These are phyloP conservation scores for Coemansia sp. DNA, from an alignment of 192 early-diverging fungal genomes.

Conservation along the genomic window DNA sequence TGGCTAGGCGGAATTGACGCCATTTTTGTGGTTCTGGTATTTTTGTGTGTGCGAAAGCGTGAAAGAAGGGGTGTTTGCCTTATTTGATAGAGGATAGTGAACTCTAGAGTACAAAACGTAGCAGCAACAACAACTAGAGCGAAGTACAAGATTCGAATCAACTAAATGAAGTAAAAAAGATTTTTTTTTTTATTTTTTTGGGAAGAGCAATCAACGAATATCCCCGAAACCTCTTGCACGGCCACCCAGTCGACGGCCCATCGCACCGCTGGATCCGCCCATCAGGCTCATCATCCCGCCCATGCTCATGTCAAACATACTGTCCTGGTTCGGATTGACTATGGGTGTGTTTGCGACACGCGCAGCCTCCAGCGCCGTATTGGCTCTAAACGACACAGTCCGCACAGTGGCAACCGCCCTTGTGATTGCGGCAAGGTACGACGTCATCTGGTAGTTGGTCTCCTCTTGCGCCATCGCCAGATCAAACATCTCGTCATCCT, in stretches of 20 bases:
- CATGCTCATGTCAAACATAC: constrained; percentile 28
- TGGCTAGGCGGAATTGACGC: constrained; percentile 59
- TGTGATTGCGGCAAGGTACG: constrained; percentile 35
- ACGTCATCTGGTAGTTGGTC: constrained; percentile 43
- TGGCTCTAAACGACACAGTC: constrained; percentile 36
- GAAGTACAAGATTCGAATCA: too few species aligned
- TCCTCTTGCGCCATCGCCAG: constrained; percentile 49
- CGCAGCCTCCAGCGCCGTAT: constrained; percentile 29
- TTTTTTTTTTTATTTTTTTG: background rate
- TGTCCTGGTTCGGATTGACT: constrained; percentile 26
- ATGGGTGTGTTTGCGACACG: constrained; percentile 33
- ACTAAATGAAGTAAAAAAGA: background rate
- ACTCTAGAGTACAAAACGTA: background rate
- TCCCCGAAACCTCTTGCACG: constrained; percentile 29
- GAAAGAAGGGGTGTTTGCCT: too few species aligned
- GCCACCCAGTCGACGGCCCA: constrained; percentile 12
- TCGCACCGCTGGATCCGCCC: constrained; percentile 9
- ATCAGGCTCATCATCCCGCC: constrained; percentile 29
- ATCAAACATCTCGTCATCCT: constrained; percentile 38
- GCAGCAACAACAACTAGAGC: too few species aligned
- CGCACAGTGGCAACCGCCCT: constrained; percentile 30
- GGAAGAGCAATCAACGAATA: constrained; percentile 17
- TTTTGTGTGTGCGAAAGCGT: background rate
- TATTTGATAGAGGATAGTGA: background rate
- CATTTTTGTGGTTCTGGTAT: constrained; percentile 18